phyloP scores from a whole-genome alignment of 192 early-diverging fungal genomes.

The Pilaira anomala region DNA sequence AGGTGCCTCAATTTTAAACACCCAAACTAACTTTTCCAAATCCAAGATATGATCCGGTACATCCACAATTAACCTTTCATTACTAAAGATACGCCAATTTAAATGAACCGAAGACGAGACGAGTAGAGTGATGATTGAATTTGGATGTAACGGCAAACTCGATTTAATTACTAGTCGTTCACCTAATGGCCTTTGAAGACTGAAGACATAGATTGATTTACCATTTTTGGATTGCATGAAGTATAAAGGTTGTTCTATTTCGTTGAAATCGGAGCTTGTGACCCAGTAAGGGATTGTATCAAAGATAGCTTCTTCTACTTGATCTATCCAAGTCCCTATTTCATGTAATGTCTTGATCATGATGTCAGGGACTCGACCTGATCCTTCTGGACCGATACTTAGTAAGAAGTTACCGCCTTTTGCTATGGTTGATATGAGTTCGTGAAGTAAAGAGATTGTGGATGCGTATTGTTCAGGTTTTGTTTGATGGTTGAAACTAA shows the following conservation, averaged over 20 bases:
- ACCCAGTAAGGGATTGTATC: conserved; percentile 18
- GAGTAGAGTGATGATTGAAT: no score
- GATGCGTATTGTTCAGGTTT: conserved; percentile 21
- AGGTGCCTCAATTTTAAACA: conserved; percentile 18
- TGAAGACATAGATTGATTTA: conserved; percentile 11
- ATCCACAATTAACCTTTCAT: conserved; percentile 14
- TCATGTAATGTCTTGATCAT: conserved; percentile 1
- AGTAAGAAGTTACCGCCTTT: conserved; percentile 31
- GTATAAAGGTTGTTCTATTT: conserved; percentile 1
- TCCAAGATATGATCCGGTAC: conserved; percentile 5
- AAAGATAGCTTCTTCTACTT: conserved; percentile 1
- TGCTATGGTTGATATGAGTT: conserved; percentile 15
- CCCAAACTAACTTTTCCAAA: conserved; percentile 8
- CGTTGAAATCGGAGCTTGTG: not conserved
- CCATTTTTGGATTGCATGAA: conserved; percentile 6
- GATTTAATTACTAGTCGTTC: conserved; percentile 7
- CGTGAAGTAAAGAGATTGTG: conserved; percentile 12
- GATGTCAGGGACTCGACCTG: not conserved
- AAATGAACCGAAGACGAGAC: no score
- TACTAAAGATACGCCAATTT: conserved; percentile 9
- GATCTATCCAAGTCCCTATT: conserved; percentile 17
- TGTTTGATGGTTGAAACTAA: conserved; percentile 22
- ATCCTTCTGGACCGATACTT: conserved; percentile 22
- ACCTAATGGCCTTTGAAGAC: not conserved
- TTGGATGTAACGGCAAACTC: conserved; percentile 1